These are phyloP conservation scores for Phytophthora aleatoria DNA, from an alignment of 352 stramenopile genomes.

Conservation along the genomic window DNA sequence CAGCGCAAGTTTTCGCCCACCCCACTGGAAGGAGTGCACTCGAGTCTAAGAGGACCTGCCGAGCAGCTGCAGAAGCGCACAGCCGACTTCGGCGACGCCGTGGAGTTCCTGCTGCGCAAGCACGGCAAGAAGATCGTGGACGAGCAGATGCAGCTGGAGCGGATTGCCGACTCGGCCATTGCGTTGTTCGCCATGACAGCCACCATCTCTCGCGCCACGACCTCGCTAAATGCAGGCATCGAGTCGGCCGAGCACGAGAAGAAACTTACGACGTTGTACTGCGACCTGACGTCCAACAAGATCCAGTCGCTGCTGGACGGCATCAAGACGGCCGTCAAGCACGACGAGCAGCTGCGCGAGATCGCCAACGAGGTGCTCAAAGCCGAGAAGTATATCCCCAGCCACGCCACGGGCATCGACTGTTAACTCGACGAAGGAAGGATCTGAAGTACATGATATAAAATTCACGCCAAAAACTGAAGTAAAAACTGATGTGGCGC, in stretches of 20 bases:
- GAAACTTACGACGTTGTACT: slow-evolving; percentile 81
- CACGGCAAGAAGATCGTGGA: slow-evolving; percentile 90
- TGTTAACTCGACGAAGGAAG: slow-evolving; percentile 25
- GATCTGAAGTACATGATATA: neutral
- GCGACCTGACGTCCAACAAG: slow-evolving; percentile 71
- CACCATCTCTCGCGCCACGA: slow-evolving; percentile 81
- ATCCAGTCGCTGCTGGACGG: slow-evolving; percentile 63
- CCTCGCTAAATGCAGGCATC: slow-evolving; percentile 57
- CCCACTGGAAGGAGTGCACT: slow-evolving; percentile 73
- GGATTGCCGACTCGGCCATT: slow-evolving; percentile 86
- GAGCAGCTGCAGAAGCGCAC: slow-evolving; percentile 75
- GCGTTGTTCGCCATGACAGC: slow-evolving; percentile 87
- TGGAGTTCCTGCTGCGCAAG: slow-evolving; percentile 81
- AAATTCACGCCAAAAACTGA: slow-evolving; percentile 23
- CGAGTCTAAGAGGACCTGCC: slow-evolving; percentile 56
- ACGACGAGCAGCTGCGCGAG: slow-evolving; percentile 69
- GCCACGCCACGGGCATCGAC: slow-evolving; percentile 78
- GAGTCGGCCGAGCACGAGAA: slow-evolving; percentile 76
- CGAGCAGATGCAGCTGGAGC: slow-evolving; percentile 87
- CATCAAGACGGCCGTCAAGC: slow-evolving; percentile 65
- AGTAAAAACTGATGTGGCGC: slow-evolving; percentile 20
- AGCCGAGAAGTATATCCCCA: slow-evolving; percentile 79
- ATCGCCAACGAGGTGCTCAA: slow-evolving; percentile 83
- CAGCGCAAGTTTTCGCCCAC: slow-evolving; percentile 82
- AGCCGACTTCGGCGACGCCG: slow-evolving; percentile 73